Evolutionary conservation across 2,329 filamentous ascomycete species (phyloP).

Genomic region (Penicillium sp.): DNA sequence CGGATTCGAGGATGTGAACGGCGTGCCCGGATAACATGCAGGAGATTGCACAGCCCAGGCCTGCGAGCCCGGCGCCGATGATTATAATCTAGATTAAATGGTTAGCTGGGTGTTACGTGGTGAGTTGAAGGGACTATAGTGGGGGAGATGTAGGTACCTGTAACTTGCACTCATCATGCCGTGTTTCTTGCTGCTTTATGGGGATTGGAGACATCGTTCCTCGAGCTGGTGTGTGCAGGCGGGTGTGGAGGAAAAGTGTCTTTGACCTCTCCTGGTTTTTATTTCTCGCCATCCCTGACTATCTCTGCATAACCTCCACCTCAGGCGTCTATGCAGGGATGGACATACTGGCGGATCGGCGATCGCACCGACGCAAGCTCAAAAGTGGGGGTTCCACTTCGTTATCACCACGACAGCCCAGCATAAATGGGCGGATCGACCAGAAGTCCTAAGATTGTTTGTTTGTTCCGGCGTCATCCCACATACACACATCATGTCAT

Average conservation of each 20-base stretch:
- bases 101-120: neutral
- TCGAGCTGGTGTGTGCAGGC: too few species aligned
- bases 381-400: neutral
- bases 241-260: too few species aligned
- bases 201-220: constrained; percentile 50
- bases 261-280: too few species aligned
- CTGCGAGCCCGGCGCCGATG: constrained; percentile 34
- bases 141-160: constrained; percentile 36
- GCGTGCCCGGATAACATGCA: constrained; percentile 32
- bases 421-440: constrained; percentile 12
- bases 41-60: constrained; percentile 33
- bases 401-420: neutral
- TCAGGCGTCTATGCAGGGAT: neutral
- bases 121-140: too few species aligned
- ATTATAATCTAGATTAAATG: constrained; percentile 37
- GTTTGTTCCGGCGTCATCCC: neutral
- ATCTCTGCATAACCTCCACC: neutral
- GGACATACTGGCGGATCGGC: too few species aligned
- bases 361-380: neutral
- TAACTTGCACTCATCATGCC: constrained; percentile 53
- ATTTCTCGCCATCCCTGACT: neutral
- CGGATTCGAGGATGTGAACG: constrained; percentile 32
- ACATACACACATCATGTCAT: constrained; percentile 23
- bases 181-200: constrained; percentile 42
- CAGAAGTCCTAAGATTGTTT: neutral